Evolutionary conservation across 129 eudicot genomes (phyloP).

Genomic region (Silybum marianum): DNA sequence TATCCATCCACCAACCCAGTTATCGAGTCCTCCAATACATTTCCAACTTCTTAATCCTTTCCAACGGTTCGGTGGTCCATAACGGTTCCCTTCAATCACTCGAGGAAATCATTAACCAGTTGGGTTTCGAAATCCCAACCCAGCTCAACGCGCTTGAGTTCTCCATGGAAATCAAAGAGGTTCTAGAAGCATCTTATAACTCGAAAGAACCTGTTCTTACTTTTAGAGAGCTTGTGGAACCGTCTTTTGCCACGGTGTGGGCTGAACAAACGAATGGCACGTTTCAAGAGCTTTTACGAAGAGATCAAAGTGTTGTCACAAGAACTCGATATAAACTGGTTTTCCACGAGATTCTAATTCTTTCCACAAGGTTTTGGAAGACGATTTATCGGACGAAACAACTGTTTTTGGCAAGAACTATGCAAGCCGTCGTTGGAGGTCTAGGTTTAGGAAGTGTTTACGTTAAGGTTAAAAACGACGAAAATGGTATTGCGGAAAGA

Average conservation of each 20-base stretch:
- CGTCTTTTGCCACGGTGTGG: conserved; percentile 42
- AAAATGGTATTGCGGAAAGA: conserved; percentile 84
- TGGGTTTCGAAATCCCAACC: conserved; percentile 67
- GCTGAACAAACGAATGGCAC: conserved; percentile 37
- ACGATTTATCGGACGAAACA: conserved; percentile 88
- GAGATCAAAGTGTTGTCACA: conserved; percentile 17
- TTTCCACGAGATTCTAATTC: conserved; percentile 53
- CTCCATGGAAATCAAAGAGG: conserved; percentile 80
- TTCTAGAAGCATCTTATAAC: conserved; percentile 51
- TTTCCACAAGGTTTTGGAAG: conserved; percentile 81
- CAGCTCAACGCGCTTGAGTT: conserved; percentile 82
- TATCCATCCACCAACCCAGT: conserved; percentile 97
- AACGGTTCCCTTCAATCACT: conserved; percentile 71
- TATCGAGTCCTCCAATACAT: conserved; percentile 74
- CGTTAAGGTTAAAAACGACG: conserved; percentile 58
- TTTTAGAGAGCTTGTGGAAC: conserved; percentile 33
- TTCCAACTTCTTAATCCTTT: conserved; percentile 74
- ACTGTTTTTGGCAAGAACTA: conserved; percentile 80
- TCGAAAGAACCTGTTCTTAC: conserved; percentile 32
- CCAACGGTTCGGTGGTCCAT: conserved; percentile 68
- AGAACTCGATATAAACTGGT: conserved; percentile 16
- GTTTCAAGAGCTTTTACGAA: conserved; percentile 36
- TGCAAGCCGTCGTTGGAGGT: conserved; percentile 96
- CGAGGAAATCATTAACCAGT: conserved; percentile 55
- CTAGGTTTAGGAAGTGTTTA: conserved; percentile 88